These are phyloP conservation scores for Moesziomyces globuligerus DNA, from an alignment of 1,284 basidiomycete genomes.

Conservation along the genomic window DNA sequence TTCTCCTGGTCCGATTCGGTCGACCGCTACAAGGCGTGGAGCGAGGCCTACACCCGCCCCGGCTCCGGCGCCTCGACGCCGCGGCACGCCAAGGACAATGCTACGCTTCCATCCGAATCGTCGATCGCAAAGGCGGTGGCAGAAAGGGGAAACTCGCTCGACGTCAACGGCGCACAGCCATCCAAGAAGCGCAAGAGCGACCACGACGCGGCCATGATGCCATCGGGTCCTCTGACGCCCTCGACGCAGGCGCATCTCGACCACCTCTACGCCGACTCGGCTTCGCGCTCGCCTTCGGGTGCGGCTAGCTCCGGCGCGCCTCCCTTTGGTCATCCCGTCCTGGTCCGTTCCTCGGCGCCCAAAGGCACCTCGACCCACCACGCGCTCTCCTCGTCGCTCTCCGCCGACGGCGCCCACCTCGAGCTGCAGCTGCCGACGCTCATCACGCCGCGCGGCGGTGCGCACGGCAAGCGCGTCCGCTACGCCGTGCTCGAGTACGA, in stretches of 20 bases:
- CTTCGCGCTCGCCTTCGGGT: conserved; percentile 17
- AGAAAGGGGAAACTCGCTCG: conserved; percentile 10
- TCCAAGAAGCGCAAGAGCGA: conserved; percentile 28
- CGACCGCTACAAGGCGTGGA: conserved; percentile 61
- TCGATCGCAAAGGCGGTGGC: conserved; percentile 20
- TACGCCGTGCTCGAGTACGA: conserved; percentile 62
- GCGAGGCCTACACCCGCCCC: conserved; percentile 54
- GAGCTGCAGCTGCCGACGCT: conserved; percentile 58
- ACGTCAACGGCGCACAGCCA: conserved; percentile 10
- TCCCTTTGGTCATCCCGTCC: conserved; percentile 44
- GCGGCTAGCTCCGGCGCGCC: conserved; percentile 20
- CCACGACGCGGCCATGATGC: neutral
- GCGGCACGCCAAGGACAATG: conserved; percentile 4
- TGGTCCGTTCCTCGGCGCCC: conserved; percentile 48
- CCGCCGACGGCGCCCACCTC: conserved; percentile 44
- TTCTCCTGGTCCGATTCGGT: conserved; percentile 62
- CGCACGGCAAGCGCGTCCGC: conserved; percentile 51
- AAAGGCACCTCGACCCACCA: conserved; percentile 55
- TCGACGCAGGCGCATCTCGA: conserved; percentile 31
- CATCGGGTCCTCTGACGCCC: conserved; percentile 14
- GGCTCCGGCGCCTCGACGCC: conserved; percentile 48
- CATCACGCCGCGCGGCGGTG: conserved; percentile 50
- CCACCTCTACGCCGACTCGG: conserved; percentile 28
- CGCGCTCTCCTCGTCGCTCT: conserved; percentile 36
- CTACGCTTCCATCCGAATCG: conserved; percentile 2